A percentile compares a stretch with the other conserved stretches of the same genome.
These are phyloP conservation scores for Suhomyces terraborum DNA, from an alignment of 1,139 yeast genomes.

Conservation along the genomic window DNA sequence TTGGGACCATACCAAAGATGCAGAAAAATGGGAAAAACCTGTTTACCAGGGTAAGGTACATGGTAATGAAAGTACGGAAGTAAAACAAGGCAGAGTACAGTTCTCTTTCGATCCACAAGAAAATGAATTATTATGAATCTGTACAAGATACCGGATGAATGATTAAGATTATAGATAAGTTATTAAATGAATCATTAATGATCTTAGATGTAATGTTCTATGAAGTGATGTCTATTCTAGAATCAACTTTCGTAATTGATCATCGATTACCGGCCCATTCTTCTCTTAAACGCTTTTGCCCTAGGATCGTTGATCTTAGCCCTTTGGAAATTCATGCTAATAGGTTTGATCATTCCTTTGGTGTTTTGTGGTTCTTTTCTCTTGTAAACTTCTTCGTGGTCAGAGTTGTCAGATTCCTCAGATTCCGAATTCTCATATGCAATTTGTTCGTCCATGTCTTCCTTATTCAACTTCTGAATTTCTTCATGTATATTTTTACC, in stretches of 20 bases:
- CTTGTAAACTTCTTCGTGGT: conserved; percentile 26
- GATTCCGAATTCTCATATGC: conserved; percentile 27
- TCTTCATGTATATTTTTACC: conserved; percentile 45
- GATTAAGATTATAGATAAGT: background rate
- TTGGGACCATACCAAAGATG: conserved; percentile 64
- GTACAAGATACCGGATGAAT: too few species aligned
- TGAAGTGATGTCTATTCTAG: background rate
- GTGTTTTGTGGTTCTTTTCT: conserved; percentile 16
- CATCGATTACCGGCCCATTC: conserved; percentile 22
- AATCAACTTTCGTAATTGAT: background rate
- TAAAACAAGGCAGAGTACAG: conserved; percentile 23
- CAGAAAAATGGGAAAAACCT: conserved; percentile 54
- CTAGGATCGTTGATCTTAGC: conserved; percentile 47
- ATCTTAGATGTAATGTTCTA: too few species aligned
- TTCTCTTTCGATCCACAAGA: conserved; percentile 23
- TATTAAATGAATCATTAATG: too few species aligned
- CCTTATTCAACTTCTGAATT: conserved; percentile 33
- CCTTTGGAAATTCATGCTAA: conserved; percentile 43
- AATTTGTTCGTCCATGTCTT: conserved; percentile 23
- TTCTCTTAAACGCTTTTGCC: conserved; percentile 29
- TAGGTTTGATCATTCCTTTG: conserved; percentile 34
- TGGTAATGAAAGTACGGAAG: conserved; percentile 8
- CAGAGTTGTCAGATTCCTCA: conserved; percentile 19
- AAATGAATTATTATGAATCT: conserved; percentile 25
- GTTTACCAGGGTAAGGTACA: conserved; percentile 29